Base-by-base conservation (phyloP, 345 rosid species). In the Corchorus olitorius region DNA sequence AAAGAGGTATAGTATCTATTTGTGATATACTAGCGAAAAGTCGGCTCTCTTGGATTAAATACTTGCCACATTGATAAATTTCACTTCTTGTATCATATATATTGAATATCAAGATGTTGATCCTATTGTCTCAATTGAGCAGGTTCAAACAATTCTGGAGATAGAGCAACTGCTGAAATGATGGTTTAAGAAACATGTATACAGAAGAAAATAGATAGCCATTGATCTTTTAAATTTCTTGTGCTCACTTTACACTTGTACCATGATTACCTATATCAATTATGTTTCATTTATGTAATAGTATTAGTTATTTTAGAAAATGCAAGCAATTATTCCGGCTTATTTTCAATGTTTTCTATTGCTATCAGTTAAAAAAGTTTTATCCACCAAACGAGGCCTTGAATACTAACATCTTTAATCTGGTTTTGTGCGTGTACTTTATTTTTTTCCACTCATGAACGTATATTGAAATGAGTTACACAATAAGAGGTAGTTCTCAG, bases 1-100 rank as follows among this genome's bases (percentile, higher is more conserved):
- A 91, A 84, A 84, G 78, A 82, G 88, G 91, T 84, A 80, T 15
- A 20, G 72, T 20, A 12, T 13, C 14, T 56, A 33, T 48, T 33
- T 74, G 55, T 60, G 48, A 45, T 64, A 48, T 34, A 27, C 48
- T 35, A 39, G 35, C 46, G 35, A 56, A 9, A 19, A 41, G 27
- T 50, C 37, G 10, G 11, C 10, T 58, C 14, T 35, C 9, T 19
- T 69, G 33, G 50, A 4, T 52, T 65, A 19, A 6, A 41, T 22
- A 39, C 16, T 72, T n/a, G 5, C 58, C 27, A 52, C 37, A 10
- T 52, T 8, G 9, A 20, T 39, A 68, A 46, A 2, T 46, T 67
- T 37, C 13, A 62, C 34, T 10, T 16, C 8, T 5, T 10, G 65
- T 46, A 16, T 35, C 20, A 6, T 2, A 33, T 2, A 33, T 34